phyloP scores from a whole-genome alignment of 768 basidiomycete genomes.

The Chalciporus sphaerocephalus region DNA sequence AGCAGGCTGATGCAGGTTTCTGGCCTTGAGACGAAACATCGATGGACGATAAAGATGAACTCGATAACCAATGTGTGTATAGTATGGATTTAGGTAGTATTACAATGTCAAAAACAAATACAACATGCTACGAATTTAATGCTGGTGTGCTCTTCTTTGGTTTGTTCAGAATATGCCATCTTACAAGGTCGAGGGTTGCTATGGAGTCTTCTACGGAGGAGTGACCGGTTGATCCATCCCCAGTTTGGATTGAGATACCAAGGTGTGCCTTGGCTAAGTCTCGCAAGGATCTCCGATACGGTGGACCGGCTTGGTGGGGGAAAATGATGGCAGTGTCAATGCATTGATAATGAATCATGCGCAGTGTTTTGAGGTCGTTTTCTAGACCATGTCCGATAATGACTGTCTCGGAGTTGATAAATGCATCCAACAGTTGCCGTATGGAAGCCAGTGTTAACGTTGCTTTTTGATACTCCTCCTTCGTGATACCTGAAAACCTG shows the following conservation, averaged over 20 bases:
- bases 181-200: constrained; percentile 83
- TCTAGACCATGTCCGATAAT: constrained; percentile 89
- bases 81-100: not conserved
- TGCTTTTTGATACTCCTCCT: constrained; percentile 56
- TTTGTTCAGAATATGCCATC: constrained; percentile 73
- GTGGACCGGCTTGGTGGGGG: constrained; percentile 74
- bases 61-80: not conserved
- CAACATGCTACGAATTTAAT: constrained; percentile 11
- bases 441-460: constrained; percentile 61
- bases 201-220: constrained; percentile 87
- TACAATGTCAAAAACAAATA: not conserved
- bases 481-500: constrained; percentile 79
- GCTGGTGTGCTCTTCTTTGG: constrained; percentile 31
- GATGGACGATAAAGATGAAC: no score
- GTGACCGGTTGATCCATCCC: constrained; percentile 73
- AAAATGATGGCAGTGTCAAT: constrained; percentile 88
- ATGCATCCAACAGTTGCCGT: constrained; percentile 59
- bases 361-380: constrained; percentile 88
- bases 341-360: constrained; percentile 79
- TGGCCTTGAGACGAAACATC: no score
- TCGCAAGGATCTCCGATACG: constrained; percentile 74
- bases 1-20: no score
- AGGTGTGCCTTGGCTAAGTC: constrained; percentile 87
- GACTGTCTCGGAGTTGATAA: constrained; percentile 78
- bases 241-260: constrained; percentile 76